Evolutionary conservation across 176 grass and related monocot genomes (phyloP), one percentile per base, ranked within the genome.

Genomic region (Poa annua): DNA sequence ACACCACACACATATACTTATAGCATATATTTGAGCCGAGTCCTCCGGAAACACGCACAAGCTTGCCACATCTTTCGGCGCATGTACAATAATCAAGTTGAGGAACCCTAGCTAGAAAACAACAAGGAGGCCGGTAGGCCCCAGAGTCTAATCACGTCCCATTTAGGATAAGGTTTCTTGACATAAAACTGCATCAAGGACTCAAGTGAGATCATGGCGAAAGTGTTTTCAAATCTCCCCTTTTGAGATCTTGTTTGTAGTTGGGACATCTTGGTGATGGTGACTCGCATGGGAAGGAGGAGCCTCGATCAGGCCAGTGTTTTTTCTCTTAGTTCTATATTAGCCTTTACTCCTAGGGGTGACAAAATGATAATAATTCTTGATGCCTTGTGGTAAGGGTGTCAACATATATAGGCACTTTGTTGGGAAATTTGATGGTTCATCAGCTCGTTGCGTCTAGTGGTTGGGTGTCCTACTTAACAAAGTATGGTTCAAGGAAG

Each of bases 241-340:
- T 88, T 88, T 85, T 39, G 62, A 92, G 90, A 92, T 92, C 80
- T 88, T 92, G 90, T 88, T 88, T 92, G 90, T 86, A 88, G 86
- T 88, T 92, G 90, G 86, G 67, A 84, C 90, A 92, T 92, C 86
- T 92, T 78, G 83, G 86, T 88, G 90, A 88, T 92, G 83, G 86
- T 71, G 86, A 86, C 90, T 68, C 86, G 83, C 83, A 92, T 86
- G 90, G 79, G 38, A 29, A 64, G 44, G 44, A 51, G 55, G 68
- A 71, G 71, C 52, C 83, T 92, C n/a, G n/a, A n/a, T n/a, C 77
- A 61, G 39, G 77, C 59, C 51, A 83, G 53, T 45, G 32, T 61
- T 80, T 86, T 62, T 86, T 44, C 4, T 13, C 45, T 48, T 10
- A 49, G n/a, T 85, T 79, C 57, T 83, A 83, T 86, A 83, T 86